Base-by-base conservation (phyloP, 768 basidiomycete genomes). In the Rhodocollybia butyracea region DNA sequence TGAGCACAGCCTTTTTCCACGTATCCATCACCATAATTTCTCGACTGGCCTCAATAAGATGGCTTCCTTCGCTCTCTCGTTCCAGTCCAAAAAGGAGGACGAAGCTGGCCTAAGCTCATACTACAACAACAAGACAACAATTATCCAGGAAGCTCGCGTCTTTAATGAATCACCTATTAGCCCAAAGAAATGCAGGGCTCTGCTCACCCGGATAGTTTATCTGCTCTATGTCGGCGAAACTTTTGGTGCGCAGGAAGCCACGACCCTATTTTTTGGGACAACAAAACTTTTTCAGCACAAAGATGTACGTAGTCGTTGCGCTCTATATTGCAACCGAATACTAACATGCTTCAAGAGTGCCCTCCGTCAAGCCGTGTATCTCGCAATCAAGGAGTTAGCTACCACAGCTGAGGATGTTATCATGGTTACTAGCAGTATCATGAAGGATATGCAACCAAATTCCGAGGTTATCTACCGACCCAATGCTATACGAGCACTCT, bases 371-470 rank as follows among this genome's bases (percentile, higher is more conserved):
- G 95, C 94, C 76, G 95, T 99, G 24, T 99, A 99, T 75, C 81
- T 99, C 57, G 91, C 96, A 50, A 98, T 99, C 76, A 99, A 98
- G 76, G 97, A 99, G 71, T 81, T 99, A 11, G 89, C 94, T 27
- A 86, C 83, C 32, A 88, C 89, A n/a, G 93, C 97, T 15, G 94
- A 99, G 71, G 96, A 98, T 77, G 94, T 98, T 27, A 97, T 99
- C 63, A 99, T 99, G 94, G 95, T 98, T 59, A 99, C 97, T 10
- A 91, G 88, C 70, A 97, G 94, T 65, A 98, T 99, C 70, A 97
- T 97, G 95, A 98, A 98, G 77, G 97, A 99, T 67, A 99, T 98
- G 94, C 97, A 99, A 66, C 90, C 95, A 53, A 98, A 97, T 68
- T 88, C 94, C 46, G 97, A 99, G 72, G 96, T 98, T 64, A 94